Conservation (phyloP, 2,329 filamentous ascomycete genomes). For the Stachybotrys echinatus region DNA sequence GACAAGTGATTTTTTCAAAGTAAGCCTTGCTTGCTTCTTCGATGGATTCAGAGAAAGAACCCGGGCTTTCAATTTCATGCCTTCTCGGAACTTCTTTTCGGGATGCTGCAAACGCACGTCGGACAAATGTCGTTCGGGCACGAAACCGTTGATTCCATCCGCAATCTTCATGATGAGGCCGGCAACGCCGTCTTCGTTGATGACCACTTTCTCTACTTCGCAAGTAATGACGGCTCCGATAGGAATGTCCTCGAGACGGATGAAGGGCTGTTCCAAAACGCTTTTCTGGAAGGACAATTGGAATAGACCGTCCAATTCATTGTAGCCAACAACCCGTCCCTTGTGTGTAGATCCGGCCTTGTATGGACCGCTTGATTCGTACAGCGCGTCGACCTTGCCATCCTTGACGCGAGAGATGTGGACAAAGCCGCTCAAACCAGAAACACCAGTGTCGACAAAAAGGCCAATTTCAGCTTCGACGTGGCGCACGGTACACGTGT, state of each 20-base stretch:
- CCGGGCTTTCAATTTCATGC: constrained; percentile 75
- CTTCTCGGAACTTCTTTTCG: constrained; percentile 92
- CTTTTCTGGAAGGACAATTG: constrained; percentile 78
- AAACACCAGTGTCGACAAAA: constrained; percentile 63
- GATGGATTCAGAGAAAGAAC: constrained; percentile 74
- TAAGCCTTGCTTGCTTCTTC: constrained; percentile 77
- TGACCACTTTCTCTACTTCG: constrained; percentile 76
- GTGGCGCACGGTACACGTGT: constrained; percentile 71
- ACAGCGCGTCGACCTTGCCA: constrained; percentile 78
- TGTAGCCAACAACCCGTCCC: constrained; percentile 81
- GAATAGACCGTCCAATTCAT: constrained; percentile 78
- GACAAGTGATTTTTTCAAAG: constrained; percentile 89
- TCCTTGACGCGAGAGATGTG: constrained; percentile 93
- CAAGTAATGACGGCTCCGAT: constrained; percentile 77
- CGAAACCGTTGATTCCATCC: constrained; percentile 83
- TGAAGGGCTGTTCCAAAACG: constrained; percentile 79
- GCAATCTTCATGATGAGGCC: constrained; percentile 80
- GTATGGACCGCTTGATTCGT: constrained; percentile 70
- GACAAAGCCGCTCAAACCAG: constrained; percentile 75
- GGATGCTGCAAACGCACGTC: constrained; percentile 86
- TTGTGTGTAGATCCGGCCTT: constrained; percentile 73
- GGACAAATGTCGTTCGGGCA: constrained; percentile 81
- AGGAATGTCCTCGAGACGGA: constrained; percentile 85
- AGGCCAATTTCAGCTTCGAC: constrained; percentile 78
- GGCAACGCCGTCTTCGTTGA: constrained; percentile 71